Evolutionary conservation across 768 basidiomycete genomes (phyloP).

Genomic region (Pleurotus citrinopileatus): DNA sequence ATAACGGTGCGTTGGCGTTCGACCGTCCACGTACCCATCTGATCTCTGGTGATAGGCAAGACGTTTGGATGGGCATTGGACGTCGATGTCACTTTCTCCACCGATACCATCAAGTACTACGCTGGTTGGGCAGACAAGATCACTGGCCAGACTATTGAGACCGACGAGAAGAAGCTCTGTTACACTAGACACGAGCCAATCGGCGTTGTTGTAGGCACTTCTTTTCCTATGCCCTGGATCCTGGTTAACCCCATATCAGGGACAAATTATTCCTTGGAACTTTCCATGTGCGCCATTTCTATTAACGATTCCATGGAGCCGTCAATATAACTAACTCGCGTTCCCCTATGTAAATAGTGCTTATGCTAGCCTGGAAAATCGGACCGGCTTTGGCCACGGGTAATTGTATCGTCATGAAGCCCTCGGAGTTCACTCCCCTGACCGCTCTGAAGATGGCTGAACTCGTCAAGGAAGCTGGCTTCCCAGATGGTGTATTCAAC

Average conservation of each 20-base stretch:
- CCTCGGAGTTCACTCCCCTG: constrained; percentile 74
- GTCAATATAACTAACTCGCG: too few species aligned
- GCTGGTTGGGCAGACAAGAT: constrained; percentile 59
- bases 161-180: constrained; percentile 43
- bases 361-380: constrained; percentile 75
- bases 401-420: constrained; percentile 74
- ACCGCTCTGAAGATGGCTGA: constrained; percentile 49
- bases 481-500: constrained; percentile 72
- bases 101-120: constrained; percentile 46
- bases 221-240: constrained; percentile 33
- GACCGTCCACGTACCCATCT: not conserved
- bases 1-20: constrained; percentile 43
- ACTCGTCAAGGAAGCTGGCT: constrained; percentile 63
- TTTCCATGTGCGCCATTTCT: constrained; percentile 41
- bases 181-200: constrained; percentile 66
- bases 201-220: constrained; percentile 36
- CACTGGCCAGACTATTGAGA: constrained; percentile 38
- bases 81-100: constrained; percentile 41
- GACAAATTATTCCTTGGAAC: constrained; percentile 56
- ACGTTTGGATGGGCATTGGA: constrained; percentile 45
- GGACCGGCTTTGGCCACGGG: constrained; percentile 84
- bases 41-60: constrained; percentile 37
- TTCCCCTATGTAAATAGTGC: too few species aligned
- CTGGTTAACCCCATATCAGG: constrained; percentile 24
- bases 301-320: constrained; percentile 14